Conservation (phyloP, 768 basidiomycete genomes). For the Lepiota venenata region DNA sequence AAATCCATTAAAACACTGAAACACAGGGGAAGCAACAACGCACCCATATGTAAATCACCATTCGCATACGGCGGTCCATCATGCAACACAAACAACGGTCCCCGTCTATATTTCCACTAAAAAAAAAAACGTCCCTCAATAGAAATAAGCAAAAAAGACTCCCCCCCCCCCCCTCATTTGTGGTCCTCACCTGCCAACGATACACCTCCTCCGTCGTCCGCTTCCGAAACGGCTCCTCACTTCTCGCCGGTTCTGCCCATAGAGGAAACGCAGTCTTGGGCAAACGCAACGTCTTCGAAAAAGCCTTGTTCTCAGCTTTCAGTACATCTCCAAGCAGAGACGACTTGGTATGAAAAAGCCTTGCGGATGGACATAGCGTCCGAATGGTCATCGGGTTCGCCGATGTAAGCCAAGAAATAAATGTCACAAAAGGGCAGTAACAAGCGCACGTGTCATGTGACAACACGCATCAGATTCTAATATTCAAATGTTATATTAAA, state of each 20-base stretch:
- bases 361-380: constrained; percentile 5
- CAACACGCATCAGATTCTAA: no score
- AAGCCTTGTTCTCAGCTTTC: constrained; percentile 34
- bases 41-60: constrained; percentile 93
- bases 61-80: constrained; percentile 99
- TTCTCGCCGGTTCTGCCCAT: constrained; percentile 60
- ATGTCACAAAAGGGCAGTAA: no score
- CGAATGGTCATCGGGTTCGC: constrained; percentile 7
- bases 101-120: constrained; percentile 62
- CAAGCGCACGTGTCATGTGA: no score
- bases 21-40: no score
- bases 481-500: no score
- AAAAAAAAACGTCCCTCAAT: not conserved
- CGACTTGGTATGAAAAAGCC: not conserved
- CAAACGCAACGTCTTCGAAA: constrained; percentile 63
- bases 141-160: constrained; percentile 13
- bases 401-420: not conserved
- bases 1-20: no score
- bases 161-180: constrained; percentile 15
- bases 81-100: constrained; percentile 80
- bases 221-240: constrained; percentile 53
- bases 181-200: constrained; percentile 57
- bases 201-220: constrained; percentile 77
- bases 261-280: constrained; percentile 82
- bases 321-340: not conserved